Base-by-base conservation (phyloP, 2,329 filamentous ascomycete genomes). In the Trichophyton verrucosum region DNA sequence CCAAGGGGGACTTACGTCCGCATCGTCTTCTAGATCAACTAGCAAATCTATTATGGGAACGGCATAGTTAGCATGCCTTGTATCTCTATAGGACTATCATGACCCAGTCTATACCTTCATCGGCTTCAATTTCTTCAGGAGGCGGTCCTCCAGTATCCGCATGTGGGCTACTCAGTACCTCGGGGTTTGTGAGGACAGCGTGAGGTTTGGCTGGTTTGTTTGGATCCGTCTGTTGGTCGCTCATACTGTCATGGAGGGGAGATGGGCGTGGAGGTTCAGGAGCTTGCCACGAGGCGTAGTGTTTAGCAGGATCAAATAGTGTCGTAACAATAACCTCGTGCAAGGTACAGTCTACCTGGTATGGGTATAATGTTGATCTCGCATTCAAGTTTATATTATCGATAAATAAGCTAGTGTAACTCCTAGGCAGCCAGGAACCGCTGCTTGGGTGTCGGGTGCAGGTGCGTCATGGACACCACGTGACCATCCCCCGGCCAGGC, bases 111-210 rank as follows among this genome's bases (percentile, higher is more conserved):
- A 49, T 69, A 89, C 88, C 87, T 78, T 95, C 90, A 70, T 95
- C 91, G 5, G 90, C 87, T 27, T 82, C 80, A 61, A 95, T 90
- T 70, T 86, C 80, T 62, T 95, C 87, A 57, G 86, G 86, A 0
- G 83, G 83, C 64, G 88, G 75, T 20, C 79, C 81, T 64, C 83
- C 81, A 20, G 82, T 83, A 66, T 89, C 91, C 15, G 89, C 90
- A 61, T 96, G 90, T 0, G 88, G 84, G 68, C 96, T 91, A 49
- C 87, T 88, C 58, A 95, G 74, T 8, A 88, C 89, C 69, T 94
- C 89, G 1, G 89, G 87, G 69, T 95, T 95, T 24, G 82, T 78
- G 55, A 95, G 77, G 36, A 83, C 77, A 1, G 85, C 80, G 70
- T 82, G 86, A 51, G 47, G 47, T 9, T 20, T 13, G 11, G 47